Evolutionary conservation across 305 asterid species (phyloP).

Genomic region (Rubia peregrina): DNA sequence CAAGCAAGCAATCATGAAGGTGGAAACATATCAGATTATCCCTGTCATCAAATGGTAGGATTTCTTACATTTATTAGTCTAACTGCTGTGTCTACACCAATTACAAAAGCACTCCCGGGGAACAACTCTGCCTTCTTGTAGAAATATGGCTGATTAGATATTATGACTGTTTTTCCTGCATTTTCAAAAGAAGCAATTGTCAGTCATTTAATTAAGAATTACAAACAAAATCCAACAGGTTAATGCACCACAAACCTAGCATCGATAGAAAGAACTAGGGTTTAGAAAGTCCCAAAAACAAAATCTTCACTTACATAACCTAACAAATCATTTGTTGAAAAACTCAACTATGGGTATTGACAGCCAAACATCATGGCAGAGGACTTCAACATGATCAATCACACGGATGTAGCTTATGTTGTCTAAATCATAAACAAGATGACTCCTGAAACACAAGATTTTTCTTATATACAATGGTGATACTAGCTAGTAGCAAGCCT

Average conservation of each 20-base stretch:
- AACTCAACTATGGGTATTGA: not conserved
- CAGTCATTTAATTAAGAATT: constrained; percentile 14
- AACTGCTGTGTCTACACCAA: constrained; percentile 82
- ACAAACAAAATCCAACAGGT: constrained; percentile 6
- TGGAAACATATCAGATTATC: not conserved
- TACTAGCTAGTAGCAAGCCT: not conserved
- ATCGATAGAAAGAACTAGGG: not conserved
- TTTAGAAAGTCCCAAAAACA: not conserved
- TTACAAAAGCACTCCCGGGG: constrained; percentile 90
- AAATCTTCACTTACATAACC: not conserved
- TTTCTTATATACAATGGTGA: not conserved
- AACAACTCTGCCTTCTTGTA: constrained; percentile 90
- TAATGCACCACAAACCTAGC: not conserved
- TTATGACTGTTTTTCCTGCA: constrained; percentile 78
- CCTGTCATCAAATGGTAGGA: not conserved
- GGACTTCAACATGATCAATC: not conserved
- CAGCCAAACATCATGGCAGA: constrained; percentile 5
- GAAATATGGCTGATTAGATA: constrained; percentile 91
- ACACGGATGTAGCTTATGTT: not conserved
- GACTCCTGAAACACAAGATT: too few species aligned
- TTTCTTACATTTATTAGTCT: constrained; percentile 77
- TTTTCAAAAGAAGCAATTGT: constrained; percentile 20
- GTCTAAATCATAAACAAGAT: not conserved
- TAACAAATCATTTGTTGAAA: not conserved
- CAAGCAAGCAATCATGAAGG: not conserved